These are phyloP conservation scores for Curvularia sp. DNA, from an alignment of 2,329 filamentous ascomycete species.

Conservation along the genomic window DNA sequence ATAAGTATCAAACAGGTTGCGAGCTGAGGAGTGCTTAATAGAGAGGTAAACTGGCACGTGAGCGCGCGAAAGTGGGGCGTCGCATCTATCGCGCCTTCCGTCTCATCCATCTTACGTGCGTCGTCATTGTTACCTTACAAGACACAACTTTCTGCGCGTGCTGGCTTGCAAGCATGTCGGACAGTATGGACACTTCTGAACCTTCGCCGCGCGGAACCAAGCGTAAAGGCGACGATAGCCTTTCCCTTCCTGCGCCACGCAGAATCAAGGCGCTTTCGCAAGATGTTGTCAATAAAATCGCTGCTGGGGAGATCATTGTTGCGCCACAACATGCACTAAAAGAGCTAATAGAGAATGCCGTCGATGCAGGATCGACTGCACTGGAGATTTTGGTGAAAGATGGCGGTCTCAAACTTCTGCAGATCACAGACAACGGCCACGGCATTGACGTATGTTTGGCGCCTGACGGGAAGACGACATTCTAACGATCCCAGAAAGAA, in stretches of 20 bases:
- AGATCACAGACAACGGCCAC: constrained; percentile 96
- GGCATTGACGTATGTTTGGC: constrained; percentile 78
- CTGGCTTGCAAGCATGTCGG: constrained; percentile 29
- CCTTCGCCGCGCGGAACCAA: constrained; percentile 46
- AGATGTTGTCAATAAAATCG: constrained; percentile 98
- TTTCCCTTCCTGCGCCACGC: constrained; percentile 49
- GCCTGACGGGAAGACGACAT: neutral
- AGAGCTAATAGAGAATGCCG: constrained; percentile 94
- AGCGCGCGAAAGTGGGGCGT: constrained; percentile 32
- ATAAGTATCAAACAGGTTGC: neutral
- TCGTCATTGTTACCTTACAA: constrained; percentile 17
- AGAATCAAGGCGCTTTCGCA: constrained; percentile 79
- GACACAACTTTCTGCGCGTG: constrained; percentile 3
- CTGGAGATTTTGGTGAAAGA: constrained; percentile 94
- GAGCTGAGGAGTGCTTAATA: neutral
- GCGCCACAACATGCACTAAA: constrained; percentile 95
- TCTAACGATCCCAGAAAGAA: constrained; percentile 69
- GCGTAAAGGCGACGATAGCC: constrained; percentile 45
- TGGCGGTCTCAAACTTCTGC: constrained; percentile 89
- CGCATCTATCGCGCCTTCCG: constrained; percentile 18
- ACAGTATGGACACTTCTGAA: constrained; percentile 39
- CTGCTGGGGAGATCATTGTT: constrained; percentile 97
- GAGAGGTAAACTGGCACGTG: constrained; percentile 19
- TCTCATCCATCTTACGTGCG: constrained; percentile 2
- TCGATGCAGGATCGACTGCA: constrained; percentile 93